Evolutionary conservation across 1,139 yeast genomes (phyloP).

Genomic region (Nakaseomyces bracarensis): DNA sequence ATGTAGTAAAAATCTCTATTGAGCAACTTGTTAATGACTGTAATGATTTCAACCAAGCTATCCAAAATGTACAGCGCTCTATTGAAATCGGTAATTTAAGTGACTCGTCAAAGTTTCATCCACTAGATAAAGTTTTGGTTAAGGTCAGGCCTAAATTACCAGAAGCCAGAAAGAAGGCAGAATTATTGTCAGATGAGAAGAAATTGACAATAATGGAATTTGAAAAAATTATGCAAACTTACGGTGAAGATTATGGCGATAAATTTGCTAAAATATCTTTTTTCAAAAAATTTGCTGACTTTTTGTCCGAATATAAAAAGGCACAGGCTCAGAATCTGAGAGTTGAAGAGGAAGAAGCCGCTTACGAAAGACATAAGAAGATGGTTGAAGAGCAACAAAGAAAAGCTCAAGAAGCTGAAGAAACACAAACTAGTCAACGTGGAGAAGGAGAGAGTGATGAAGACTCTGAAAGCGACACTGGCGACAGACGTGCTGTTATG

Average conservation of each 20-base stretch:
- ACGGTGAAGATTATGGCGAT: constrained; percentile 72
- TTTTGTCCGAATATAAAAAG: constrained; percentile 55
- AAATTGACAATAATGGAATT: constrained; percentile 58
- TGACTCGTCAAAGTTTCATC: constrained; percentile 68
- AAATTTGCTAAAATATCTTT: constrained; percentile 59
- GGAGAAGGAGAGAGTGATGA: constrained; percentile 25
- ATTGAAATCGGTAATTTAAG: constrained; percentile 70
- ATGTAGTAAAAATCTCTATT: constrained; percentile 56
- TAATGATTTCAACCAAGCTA: constrained; percentile 45
- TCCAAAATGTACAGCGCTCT: constrained; percentile 63
- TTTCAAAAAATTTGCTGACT: constrained; percentile 57
- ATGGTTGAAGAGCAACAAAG: constrained; percentile 42
- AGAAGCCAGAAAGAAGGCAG: constrained; percentile 59
- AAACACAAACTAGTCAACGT: constrained; percentile 11
- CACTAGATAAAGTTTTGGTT: constrained; percentile 55
- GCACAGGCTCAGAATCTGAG: constrained; percentile 58
- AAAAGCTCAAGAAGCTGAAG: constrained; percentile 20
- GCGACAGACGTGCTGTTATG: constrained; percentile 50
- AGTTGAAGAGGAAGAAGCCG: constrained; percentile 60
- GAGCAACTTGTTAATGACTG: constrained; percentile 63
- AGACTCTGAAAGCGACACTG: constrained; percentile 29
- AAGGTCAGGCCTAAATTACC: constrained; percentile 59
- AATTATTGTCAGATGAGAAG: constrained; percentile 54
- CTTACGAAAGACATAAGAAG: constrained; percentile 58
- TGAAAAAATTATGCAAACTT: constrained; percentile 60